phyloP scores from a whole-genome alignment of 106 monocot genomes.

The Dendrobium chrysotoxum region DNA sequence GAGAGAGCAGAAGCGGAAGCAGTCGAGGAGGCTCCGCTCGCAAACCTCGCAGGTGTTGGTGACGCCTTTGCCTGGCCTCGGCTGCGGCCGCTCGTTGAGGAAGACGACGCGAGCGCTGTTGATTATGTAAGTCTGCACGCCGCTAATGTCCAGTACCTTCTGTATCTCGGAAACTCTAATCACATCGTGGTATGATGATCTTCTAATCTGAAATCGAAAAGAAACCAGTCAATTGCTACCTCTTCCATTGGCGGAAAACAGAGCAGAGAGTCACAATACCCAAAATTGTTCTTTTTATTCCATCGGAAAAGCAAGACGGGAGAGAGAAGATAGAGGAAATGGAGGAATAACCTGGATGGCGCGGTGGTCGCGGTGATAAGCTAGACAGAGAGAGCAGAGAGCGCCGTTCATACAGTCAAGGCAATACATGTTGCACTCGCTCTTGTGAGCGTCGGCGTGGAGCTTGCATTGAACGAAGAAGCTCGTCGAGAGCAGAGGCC shows the following conservation, averaged over 20 bases:
- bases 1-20: slow-evolving; percentile 61
- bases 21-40: slow-evolving; percentile 54
- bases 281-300: background rate
- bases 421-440: slow-evolving; percentile 97
- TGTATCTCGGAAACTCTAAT: slow-evolving; percentile 88
- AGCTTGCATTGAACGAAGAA: slow-evolving; percentile 88
- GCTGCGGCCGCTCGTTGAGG: slow-evolving; percentile 63
- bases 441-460: slow-evolving; percentile 78
- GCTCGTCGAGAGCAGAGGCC: slow-evolving; percentile 48
- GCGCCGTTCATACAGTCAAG: slow-evolving; percentile 76
- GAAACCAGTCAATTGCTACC: background rate
- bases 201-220: slow-evolving; percentile 46
- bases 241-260: background rate
- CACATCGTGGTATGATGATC: slow-evolving; percentile 97
- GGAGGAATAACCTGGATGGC: slow-evolving; percentile 58
- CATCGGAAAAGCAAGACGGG: background rate
- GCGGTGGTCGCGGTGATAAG: slow-evolving; percentile 59
- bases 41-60: slow-evolving; percentile 57
- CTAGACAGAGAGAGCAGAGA: slow-evolving; percentile 80
- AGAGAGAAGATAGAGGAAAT: background rate
- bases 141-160: slow-evolving; percentile 72
- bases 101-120: slow-evolving; percentile 98
- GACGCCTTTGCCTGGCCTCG: slow-evolving; percentile 42
- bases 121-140: slow-evolving; percentile 88
- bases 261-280: background rate